Base-by-base conservation (phyloP, 148 eudicot species). In the Silene conica region DNA sequence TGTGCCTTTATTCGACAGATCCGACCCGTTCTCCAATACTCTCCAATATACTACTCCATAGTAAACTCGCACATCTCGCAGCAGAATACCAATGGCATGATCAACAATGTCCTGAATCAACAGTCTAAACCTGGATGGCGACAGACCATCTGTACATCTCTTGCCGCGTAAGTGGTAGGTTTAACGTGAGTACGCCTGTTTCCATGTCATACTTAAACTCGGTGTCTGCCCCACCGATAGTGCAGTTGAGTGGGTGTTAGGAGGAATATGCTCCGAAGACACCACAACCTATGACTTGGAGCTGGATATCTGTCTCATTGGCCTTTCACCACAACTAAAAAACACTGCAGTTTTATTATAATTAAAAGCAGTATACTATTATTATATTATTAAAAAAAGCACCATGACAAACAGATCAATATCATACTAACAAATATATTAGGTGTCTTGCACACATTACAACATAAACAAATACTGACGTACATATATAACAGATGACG, bases 91-190 rank as follows among this genome's bases (percentile, higher is more conserved):
- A 12, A 31, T 31, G 48, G 31, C 46, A 12, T 50, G 4, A 50
- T 50, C 55, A 50, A 18, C 55, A 50, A 61, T 52, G 64, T 28
- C 73, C 1, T 22, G 22, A 15, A 26, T 5, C 46, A 16, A 10
- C 56, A 19, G 31, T 59, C 80, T 75, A 94, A 54, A 91, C 85
- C 64, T 74, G 74, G 80, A 94, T 86, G 75, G 87, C 86, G 45
- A 94, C 83, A 6, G 76, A 21, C 97, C 98, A 94, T 81, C 81
- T 82, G 73, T 86, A 87, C 90, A 92, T 83, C 79, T 91, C 98
- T 71, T 88, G 86, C 64, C 69, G 67, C 0, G 97, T 80, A 1
- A 86, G 80, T 5, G 98, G 96, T 69, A 94, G 77, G 22, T 12
- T 84, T 57, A 92, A 10, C n/a, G 87, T 83, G 31, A 88, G 31